Conservation (phyloP, 768 basidiomycete genomes). For the Tylopilus cervinicoccineus region DNA sequence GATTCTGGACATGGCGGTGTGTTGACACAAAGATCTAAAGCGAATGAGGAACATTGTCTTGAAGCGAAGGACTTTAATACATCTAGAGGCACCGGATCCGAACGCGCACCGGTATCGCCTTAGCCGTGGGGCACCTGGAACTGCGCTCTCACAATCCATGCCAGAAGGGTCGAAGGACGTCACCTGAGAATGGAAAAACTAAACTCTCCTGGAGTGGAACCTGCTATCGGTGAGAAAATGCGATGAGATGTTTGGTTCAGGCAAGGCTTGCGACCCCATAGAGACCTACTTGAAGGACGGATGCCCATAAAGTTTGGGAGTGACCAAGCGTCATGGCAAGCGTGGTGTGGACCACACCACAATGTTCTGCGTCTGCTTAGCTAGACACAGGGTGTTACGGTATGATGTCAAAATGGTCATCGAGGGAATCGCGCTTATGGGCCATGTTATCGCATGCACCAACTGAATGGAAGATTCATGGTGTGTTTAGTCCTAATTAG, state of each 20-base stretch:
- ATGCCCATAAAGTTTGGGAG: neutral
- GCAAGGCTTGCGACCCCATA: neutral
- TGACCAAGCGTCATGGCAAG: neutral
- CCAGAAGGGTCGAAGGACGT: neutral
- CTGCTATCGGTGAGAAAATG: neutral
- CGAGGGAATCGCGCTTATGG: neutral
- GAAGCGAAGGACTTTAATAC: conserved; percentile 17
- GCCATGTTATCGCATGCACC: neutral
- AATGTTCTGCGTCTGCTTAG: neutral
- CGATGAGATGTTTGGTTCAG: neutral
- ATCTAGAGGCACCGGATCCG: neutral
- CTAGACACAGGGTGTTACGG: no score
- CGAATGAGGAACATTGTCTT: neutral
- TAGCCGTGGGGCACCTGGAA: neutral
- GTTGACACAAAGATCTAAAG: neutral
- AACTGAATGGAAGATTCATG: neutral
- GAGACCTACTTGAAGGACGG: neutral
- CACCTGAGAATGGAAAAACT: neutral
- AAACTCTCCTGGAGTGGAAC: neutral
- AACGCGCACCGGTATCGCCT: neutral
- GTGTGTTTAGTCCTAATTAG: neutral
- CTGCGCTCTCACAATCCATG: neutral
- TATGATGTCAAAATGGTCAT: neutral
- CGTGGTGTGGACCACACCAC: neutral
- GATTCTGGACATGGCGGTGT: conserved; percentile 33